Conservation (phyloP, 306 rosid genomes). For the Vigna mungo region DNA sequence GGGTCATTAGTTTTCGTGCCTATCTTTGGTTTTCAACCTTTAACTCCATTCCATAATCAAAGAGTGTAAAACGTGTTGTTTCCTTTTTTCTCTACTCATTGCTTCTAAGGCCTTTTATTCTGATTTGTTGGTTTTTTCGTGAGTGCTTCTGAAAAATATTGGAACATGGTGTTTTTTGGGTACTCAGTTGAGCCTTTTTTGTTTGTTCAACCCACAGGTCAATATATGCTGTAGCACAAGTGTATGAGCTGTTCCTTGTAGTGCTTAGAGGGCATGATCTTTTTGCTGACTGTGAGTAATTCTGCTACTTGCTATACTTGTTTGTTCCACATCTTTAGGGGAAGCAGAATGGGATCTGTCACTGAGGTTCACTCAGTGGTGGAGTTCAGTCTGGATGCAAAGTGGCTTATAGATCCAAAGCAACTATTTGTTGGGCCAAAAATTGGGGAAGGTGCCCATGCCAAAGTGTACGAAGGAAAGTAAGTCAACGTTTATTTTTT, state of each 20-base stretch:
- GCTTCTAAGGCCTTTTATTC: neutral
- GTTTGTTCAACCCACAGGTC: slow-evolving; percentile 8
- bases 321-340: slow-evolving; percentile 27
- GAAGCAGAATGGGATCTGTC: slow-evolving; percentile 80
- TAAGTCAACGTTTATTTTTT: slow-evolving; percentile 61
- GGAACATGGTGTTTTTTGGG: neutral
- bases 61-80: neutral
- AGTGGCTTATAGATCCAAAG: slow-evolving; percentile 91
- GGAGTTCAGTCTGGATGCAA: slow-evolving; percentile 70
- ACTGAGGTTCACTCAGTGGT: slow-evolving; percentile 82
- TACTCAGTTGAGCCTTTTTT: slow-evolving; percentile 8
- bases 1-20: neutral
- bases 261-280: slow-evolving; percentile 43
- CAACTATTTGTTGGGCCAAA: slow-evolving; percentile 90
- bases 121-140: neutral
- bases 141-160: neutral
- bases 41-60: neutral
- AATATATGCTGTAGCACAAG: slow-evolving; percentile 15
- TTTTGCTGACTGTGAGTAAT: slow-evolving; percentile 34
- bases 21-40: slow-evolving; percentile 2
- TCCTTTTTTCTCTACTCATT: neutral
- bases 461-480: slow-evolving; percentile 97
- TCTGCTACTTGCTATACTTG: neutral
- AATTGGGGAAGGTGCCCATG: slow-evolving; percentile 96
- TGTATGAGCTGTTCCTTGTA: slow-evolving; percentile 15